A percentile compares a stretch with the other conserved stretches of the same genome.
Evolutionary conservation across 2,329 filamentous ascomycete genomes (phyloP).

Genomic region (Epichloe scottii): DNA sequence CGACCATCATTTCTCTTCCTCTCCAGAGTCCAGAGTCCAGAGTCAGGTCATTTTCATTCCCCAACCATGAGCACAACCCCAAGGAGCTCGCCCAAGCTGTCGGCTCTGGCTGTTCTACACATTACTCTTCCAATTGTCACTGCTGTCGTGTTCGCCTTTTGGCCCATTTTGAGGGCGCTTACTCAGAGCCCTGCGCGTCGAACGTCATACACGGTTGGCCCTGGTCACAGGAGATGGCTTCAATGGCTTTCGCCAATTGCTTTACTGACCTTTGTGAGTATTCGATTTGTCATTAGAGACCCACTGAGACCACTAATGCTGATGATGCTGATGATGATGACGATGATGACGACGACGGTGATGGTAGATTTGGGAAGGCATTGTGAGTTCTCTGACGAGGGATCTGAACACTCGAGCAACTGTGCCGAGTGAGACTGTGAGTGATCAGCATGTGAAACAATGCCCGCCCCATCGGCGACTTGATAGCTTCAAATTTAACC

Average conservation of each 20-base stretch:
- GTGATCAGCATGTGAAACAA: neutral
- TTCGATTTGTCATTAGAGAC: neutral
- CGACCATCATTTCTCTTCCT: too few species aligned
- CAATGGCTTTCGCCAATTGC: neutral
- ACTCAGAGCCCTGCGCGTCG: constrained; percentile 1
- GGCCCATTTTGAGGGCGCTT: constrained; percentile 1
- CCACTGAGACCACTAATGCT: neutral
- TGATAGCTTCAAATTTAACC: neutral
- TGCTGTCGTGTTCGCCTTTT: neutral
- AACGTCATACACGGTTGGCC: neutral
- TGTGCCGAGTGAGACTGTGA: constrained; percentile 1
- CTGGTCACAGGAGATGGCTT: neutral
- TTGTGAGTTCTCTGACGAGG: neutral
- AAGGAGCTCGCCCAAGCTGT: neutral
- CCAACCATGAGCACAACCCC: neutral
- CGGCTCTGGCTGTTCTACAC: constrained; percentile 2
- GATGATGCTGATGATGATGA: neutral
- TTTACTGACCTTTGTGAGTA: constrained; percentile 4
- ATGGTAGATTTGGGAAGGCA: constrained; percentile 2
- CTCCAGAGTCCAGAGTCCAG: too few species aligned
- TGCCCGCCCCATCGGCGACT: too few species aligned
- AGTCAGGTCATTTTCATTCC: neutral
- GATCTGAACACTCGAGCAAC: neutral
- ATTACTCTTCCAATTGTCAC: constrained; percentile 2
- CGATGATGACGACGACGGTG: neutral